Percentiles rank a stretch among this genome's conserved stretches.
Evolutionary conservation across 2,329 filamentous ascomycete genomes (phyloP).

Genomic region (Falciphora oryzae): DNA sequence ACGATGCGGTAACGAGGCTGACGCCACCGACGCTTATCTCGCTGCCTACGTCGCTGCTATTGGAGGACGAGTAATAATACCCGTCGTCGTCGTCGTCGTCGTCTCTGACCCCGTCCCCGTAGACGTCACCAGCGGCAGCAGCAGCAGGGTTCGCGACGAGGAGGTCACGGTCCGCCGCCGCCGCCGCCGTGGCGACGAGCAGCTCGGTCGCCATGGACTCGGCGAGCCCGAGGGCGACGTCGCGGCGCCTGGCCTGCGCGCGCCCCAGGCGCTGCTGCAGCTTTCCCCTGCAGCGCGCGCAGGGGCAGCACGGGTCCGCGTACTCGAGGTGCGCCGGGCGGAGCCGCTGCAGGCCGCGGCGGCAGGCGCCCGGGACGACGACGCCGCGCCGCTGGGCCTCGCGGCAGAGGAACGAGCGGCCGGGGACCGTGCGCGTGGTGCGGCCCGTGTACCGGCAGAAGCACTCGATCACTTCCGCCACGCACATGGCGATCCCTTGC

Average conservation of each 20-base stretch:
- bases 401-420: neutral
- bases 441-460: neutral
- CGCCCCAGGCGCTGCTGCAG: too few species aligned
- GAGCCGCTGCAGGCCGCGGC: too few species aligned
- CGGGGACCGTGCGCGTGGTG: neutral
- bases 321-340: too few species aligned
- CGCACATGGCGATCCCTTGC: neutral
- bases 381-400: neutral
- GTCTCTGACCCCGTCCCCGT: constrained; percentile 60
- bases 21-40: neutral
- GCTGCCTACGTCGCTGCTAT: neutral
- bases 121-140: constrained; percentile 29
- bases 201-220: neutral
- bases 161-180: constrained; percentile 28
- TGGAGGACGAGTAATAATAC: neutral
- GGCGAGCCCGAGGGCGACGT: too few species aligned
- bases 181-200: neutral
- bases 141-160: constrained; percentile 49
- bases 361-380: too few species aligned
- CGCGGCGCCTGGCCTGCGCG: too few species aligned
- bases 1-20: neutral
- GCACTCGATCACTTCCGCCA: neutral
- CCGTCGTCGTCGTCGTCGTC: constrained; percentile 9
- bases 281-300: too few species aligned
- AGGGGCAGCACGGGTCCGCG: too few species aligned